Conservation (phyloP, 202 grass and related monocot species). For the Setaria italica region DNA sequence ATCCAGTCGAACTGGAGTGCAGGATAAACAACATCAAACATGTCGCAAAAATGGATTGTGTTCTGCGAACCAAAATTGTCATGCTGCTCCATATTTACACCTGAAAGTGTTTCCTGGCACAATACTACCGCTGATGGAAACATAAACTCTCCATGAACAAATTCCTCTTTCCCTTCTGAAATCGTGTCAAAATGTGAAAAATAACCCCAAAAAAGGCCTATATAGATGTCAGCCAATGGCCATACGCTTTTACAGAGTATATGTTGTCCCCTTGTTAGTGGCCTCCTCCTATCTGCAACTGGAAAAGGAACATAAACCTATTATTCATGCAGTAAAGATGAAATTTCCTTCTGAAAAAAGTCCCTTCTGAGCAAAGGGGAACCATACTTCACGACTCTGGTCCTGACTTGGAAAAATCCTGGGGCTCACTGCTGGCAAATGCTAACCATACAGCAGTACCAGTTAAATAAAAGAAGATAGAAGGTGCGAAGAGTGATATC, state of each 20-base stretch:
- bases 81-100: not conserved
- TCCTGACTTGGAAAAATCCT: slow-evolving; percentile 61
- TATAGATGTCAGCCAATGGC: not conserved
- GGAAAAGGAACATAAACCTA: not conserved
- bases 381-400: not conserved
- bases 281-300: not conserved
- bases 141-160: not conserved
- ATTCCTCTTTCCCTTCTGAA: slow-evolving; percentile 32
- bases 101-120: not conserved
- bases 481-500: slow-evolving; percentile 88
- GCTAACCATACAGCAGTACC: slow-evolving; percentile 84
- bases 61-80: not conserved
- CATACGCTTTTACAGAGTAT: slow-evolving; percentile 16
- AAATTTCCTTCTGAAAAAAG: not conserved
- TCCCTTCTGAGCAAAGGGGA: not conserved
- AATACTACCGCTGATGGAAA: not conserved
- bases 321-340: slow-evolving; percentile 26
- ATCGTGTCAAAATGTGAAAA: slow-evolving; percentile 29
- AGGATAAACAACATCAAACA: not conserved
- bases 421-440: slow-evolving; percentile 87
- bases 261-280: slow-evolving; percentile 18
- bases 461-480: slow-evolving; percentile 96
- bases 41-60: not conserved
- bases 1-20: not conserved
- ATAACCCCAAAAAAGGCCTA: slow-evolving; percentile 6